These are phyloP conservation scores for Exsudoporus floridanus DNA, from an alignment of 1,284 basidiomycete species.

Conservation along the genomic window DNA sequence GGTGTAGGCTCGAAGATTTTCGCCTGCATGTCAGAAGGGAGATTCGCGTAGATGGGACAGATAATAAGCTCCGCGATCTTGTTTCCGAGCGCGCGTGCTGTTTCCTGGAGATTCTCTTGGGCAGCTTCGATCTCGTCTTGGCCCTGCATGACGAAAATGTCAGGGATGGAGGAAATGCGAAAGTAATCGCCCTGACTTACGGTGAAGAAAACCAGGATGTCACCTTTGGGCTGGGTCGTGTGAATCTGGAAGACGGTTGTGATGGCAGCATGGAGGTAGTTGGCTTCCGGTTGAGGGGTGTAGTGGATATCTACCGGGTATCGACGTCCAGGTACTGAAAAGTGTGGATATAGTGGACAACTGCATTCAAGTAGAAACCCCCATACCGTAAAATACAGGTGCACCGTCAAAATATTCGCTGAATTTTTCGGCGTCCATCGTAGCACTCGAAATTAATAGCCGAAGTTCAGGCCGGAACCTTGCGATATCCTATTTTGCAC, in stretches of 20 bases:
- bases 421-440: constrained; percentile 95
- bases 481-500: constrained; percentile 81
- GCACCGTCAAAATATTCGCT: constrained; percentile 94
- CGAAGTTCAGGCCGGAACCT: constrained; percentile 91
- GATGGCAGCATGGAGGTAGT: constrained; percentile 97
- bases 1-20: constrained; percentile 99
- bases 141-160: constrained; percentile 51
- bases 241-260: constrained; percentile 99
- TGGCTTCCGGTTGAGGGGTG: constrained; percentile 96
- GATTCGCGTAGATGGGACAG: constrained; percentile 97
- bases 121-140: constrained; percentile 99
- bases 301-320: constrained; percentile 99
- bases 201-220: constrained; percentile 96
- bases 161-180: neutral
- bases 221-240: constrained; percentile 97
- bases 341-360: constrained; percentile 1
- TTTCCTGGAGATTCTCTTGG: constrained; percentile 94
- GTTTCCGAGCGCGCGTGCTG: constrained; percentile 90
- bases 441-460: constrained; percentile 93
- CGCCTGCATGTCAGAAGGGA: constrained; percentile 98
- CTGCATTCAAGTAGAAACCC: neutral
- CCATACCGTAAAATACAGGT: constrained; percentile 86
- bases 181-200: constrained; percentile 42
- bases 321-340: constrained; percentile 87
- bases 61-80: constrained; percentile 94